phyloP scores from a whole-genome alignment of 148 eudicot species.

The Cornus kousa region DNA sequence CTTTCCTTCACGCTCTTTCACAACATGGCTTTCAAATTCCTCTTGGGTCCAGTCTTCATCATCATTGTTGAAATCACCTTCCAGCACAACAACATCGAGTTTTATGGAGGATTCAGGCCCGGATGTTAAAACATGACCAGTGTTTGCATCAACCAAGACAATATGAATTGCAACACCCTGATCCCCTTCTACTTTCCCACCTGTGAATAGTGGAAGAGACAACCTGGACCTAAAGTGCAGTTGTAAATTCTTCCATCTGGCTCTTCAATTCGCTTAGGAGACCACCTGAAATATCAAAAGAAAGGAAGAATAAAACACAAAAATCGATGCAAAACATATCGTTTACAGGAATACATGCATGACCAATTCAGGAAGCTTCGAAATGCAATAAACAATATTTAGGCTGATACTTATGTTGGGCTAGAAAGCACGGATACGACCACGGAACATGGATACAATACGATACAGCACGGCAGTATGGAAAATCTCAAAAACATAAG shows the following conservation, averaged over 20 bases:
- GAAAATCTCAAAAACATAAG: no score
- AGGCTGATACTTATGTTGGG: background rate
- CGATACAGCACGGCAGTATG: no score
- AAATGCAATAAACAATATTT: background rate
- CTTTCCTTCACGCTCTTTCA: constrained; percentile 77
- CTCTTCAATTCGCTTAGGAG: constrained; percentile 68
- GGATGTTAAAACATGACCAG: constrained; percentile 58
- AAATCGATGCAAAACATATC: background rate
- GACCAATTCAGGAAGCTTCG: background rate
- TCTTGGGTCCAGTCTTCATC: constrained; percentile 71
- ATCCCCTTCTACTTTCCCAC: constrained; percentile 86
- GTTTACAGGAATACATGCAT: background rate
- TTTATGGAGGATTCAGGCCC: constrained; percentile 66
- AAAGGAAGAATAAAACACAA: background rate
- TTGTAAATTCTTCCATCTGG: constrained; percentile 70
- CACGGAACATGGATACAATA: no score
- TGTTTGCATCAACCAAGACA: constrained; percentile 60
- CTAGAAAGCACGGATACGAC: no score
- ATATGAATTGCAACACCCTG: constrained; percentile 79
- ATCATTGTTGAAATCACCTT: constrained; percentile 79
- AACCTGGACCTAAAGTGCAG: constrained; percentile 62
- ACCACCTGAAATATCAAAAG: constrained; percentile 38
- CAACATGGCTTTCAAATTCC: constrained; percentile 68
- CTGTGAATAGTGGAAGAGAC: constrained; percentile 73
- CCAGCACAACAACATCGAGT: constrained; percentile 73